These are phyloP conservation scores for Rhizophagus prolifer DNA, from an alignment of 192 early-diverging fungal genomes.

Conservation along the genomic window DNA sequence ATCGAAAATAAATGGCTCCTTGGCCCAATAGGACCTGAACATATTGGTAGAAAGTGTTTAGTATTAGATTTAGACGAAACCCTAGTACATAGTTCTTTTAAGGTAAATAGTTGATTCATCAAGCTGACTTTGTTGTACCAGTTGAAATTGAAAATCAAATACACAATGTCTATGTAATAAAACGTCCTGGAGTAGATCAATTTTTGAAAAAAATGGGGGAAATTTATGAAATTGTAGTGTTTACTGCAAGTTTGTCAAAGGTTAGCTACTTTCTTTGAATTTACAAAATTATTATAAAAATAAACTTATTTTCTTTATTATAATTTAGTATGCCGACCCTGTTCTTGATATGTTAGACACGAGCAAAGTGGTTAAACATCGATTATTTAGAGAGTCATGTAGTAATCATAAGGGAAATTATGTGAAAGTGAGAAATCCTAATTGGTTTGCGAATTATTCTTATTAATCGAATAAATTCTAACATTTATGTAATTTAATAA, in stretches of 20 bases:
- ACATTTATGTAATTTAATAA: not conserved
- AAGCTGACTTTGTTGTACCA: conserved; percentile 90
- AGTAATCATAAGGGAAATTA: conserved; percentile 94
- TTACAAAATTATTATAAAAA: no score
- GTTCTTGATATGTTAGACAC: conserved; percentile 92
- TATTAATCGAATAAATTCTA: not conserved
- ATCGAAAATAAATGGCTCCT: conserved; percentile 53
- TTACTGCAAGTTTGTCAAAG: conserved; percentile 92
- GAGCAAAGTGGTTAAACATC: conserved; percentile 80
- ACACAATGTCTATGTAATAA: conserved; percentile 95
- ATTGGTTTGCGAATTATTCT: not conserved
- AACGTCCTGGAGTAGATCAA: conserved; percentile 92
- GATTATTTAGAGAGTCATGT: conserved; percentile 96
- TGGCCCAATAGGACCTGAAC: conserved; percentile 65
- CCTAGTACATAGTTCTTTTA: conserved; percentile 95
- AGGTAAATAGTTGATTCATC: conserved; percentile 58
- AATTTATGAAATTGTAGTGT: conserved; percentile 92
- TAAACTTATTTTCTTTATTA: not conserved
- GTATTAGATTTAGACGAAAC: conserved; percentile 98
- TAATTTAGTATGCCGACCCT: conserved; percentile 91
- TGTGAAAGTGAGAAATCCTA: conserved; percentile 69
- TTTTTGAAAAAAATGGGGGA: conserved; percentile 85
- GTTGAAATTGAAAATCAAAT: conserved; percentile 88
- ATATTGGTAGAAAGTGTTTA: conserved; percentile 82
- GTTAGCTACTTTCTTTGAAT: conserved; percentile 35